Conservation (phyloP, 257 asterid species). For the Capsicum rhomboideum region DNA sequence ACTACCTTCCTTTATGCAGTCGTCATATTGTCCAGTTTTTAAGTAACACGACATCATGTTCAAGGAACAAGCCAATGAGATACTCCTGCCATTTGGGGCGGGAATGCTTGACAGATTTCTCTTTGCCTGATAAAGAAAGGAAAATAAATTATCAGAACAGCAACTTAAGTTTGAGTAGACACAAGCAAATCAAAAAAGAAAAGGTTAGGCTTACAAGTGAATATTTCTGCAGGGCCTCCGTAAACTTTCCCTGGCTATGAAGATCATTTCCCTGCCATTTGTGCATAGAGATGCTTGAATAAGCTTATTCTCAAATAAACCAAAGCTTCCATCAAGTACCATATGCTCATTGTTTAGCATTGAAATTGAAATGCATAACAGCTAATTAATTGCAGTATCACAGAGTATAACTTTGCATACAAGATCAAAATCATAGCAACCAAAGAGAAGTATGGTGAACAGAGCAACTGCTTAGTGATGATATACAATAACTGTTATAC, state of each 20-base stretch:
- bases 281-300: slow-evolving; percentile 10
- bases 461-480: neutral
- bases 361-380: neutral
- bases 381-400: neutral
- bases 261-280: slow-evolving; percentile 76
- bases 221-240: slow-evolving; percentile 71
- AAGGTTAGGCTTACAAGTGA: slow-evolving; percentile 52
- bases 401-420: neutral
- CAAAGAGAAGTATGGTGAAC: neutral
- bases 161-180: neutral
- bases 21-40: slow-evolving; percentile 67
- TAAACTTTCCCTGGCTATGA: slow-evolving; percentile 70
- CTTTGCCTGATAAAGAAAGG: slow-evolving; percentile 56
- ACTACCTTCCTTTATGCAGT: slow-evolving; percentile 78
- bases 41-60: slow-evolving; percentile 95
- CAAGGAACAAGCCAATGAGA: slow-evolving; percentile 77
- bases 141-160: slow-evolving; percentile 1
- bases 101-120: slow-evolving; percentile 66
- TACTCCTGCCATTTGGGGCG: slow-evolving; percentile 49
- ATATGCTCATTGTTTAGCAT: neutral
- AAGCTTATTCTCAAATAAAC: neutral
- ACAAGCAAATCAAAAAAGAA: slow-evolving; percentile 2
- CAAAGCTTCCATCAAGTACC: neutral
- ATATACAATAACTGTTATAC: neutral
- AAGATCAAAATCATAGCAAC: neutral